Conservation (phyloP, 1,284 basidiomycete genomes). For the Singerocomus inundabilis region DNA sequence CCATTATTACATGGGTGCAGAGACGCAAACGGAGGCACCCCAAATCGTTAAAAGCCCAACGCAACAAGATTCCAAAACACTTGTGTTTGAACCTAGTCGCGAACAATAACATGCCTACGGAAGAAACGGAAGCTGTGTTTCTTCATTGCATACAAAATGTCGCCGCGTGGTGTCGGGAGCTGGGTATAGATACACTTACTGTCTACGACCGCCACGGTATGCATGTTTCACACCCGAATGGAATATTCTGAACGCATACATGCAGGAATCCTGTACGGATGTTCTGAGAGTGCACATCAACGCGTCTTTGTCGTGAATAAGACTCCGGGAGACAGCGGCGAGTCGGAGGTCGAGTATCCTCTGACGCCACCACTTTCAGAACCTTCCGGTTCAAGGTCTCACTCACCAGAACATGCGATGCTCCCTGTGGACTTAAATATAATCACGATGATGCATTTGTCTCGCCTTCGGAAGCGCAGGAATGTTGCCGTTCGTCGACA, state of each 20-base stretch:
- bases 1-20: conserved; percentile 41
- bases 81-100: conserved; percentile 60
- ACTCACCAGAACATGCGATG: conserved; percentile 46
- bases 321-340: conserved; percentile 42
- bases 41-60: conserved; percentile 45
- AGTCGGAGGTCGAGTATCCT: conserved; percentile 61
- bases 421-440: conserved; percentile 35
- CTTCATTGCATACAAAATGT: conserved; percentile 52
- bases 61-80: conserved; percentile 59
- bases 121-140: conserved; percentile 43
- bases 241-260: conserved; percentile 8
- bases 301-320: conserved; percentile 33
- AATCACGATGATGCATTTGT: conserved; percentile 35
- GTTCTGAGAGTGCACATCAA: conserved; percentile 41
- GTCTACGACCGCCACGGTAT: conserved; percentile 70
- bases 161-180: conserved; percentile 56
- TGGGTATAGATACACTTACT: conserved; percentile 59
- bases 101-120: conserved; percentile 32
- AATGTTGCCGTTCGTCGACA: conserved; percentile 28
- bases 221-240: conserved; percentile 20
- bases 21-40: conserved; percentile 39
- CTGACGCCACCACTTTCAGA: conserved; percentile 72
- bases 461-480: conserved; percentile 20
- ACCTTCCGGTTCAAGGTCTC: conserved; percentile 56
- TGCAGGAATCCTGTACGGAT: conserved; percentile 48